Evolutionary conservation across 306 rosid species (phyloP).

Genomic region (Pyrus bretschneideri): DNA sequence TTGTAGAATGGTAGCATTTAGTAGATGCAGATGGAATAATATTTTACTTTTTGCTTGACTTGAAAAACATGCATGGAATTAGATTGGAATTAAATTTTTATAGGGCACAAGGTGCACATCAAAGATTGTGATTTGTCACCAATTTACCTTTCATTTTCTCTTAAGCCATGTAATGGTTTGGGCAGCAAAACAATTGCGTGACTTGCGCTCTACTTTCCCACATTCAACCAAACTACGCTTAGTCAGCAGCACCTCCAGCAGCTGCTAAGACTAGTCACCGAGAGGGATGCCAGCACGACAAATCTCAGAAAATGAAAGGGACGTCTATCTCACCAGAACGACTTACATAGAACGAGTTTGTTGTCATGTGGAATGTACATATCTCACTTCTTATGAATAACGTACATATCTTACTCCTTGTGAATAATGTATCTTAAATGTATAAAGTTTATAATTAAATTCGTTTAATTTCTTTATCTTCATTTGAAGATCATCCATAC

Average conservation of each 20-base stretch:
- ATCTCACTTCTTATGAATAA: too few relatives aligned
- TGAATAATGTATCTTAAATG: too few relatives aligned
- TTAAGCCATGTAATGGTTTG: conserved; percentile 16
- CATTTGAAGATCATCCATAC: too few relatives aligned
- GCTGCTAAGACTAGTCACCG: too few relatives aligned
- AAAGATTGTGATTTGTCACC: conserved; percentile 29
- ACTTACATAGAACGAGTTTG: too few relatives aligned
- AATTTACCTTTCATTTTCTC: conserved; percentile 16
- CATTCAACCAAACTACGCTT: not conserved
- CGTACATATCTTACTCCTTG: too few relatives aligned
- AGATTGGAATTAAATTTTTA: not conserved
- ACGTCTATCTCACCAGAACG: not conserved
- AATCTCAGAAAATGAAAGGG: too few relatives aligned
- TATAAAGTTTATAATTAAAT: too few relatives aligned
- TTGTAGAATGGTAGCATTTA: not conserved
- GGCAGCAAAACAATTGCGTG: conserved; percentile 26
- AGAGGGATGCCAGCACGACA: not conserved
- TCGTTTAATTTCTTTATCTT: too few relatives aligned
- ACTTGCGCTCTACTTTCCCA: conserved; percentile 38
- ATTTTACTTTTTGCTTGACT: not conserved
- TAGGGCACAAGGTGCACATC: not conserved
- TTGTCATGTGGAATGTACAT: too few relatives aligned
- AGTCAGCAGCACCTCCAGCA: not conserved
- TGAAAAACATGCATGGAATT: not conserved
- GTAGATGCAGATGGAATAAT: not conserved